Conservation (phyloP, 2,329 filamentous ascomycete genomes). For the Fusarium palustre region DNA sequence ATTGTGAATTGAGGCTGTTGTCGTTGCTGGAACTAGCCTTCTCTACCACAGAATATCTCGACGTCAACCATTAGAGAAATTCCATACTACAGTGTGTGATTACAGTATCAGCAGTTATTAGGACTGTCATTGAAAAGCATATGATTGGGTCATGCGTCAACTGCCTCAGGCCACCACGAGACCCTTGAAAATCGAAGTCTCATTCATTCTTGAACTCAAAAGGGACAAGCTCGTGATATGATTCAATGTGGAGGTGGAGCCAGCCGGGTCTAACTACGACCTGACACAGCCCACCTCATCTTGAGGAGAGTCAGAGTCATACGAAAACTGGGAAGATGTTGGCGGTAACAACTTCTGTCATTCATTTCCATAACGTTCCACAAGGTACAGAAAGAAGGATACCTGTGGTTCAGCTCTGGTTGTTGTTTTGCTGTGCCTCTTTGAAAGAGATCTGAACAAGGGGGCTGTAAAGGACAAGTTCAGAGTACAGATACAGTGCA, state of each 20-base stretch:
- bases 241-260: slow-evolving; percentile 38
- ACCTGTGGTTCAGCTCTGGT: not conserved
- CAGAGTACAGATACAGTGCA: slow-evolving; percentile 27
- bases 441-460: slow-evolving; percentile 1
- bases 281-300: slow-evolving; percentile 35
- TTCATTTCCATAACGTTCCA: slow-evolving; percentile 18
- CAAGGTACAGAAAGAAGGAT: not conserved
- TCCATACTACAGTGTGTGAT: slow-evolving; percentile 29
- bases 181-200: slow-evolving; percentile 36
- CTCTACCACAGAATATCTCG: slow-evolving; percentile 27
- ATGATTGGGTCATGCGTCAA: slow-evolving; percentile 37
- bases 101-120: not conserved
- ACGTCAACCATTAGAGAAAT: slow-evolving; percentile 48
- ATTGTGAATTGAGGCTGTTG: slow-evolving; percentile 44
- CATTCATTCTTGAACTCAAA: slow-evolving; percentile 26
- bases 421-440: not conserved
- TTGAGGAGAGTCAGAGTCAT: slow-evolving; percentile 17
- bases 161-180: slow-evolving; percentile 38
- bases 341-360: slow-evolving; percentile 3
- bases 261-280: slow-evolving; percentile 8
- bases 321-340: not conserved
- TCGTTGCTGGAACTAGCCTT: slow-evolving; percentile 14
- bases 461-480: slow-evolving; percentile 1
- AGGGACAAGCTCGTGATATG: slow-evolving; percentile 31
- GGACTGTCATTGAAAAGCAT: slow-evolving; percentile 19